These are phyloP conservation scores for Syzygium jambos DNA, from an alignment of 345 rosid genomes.

Conservation along the genomic window DNA sequence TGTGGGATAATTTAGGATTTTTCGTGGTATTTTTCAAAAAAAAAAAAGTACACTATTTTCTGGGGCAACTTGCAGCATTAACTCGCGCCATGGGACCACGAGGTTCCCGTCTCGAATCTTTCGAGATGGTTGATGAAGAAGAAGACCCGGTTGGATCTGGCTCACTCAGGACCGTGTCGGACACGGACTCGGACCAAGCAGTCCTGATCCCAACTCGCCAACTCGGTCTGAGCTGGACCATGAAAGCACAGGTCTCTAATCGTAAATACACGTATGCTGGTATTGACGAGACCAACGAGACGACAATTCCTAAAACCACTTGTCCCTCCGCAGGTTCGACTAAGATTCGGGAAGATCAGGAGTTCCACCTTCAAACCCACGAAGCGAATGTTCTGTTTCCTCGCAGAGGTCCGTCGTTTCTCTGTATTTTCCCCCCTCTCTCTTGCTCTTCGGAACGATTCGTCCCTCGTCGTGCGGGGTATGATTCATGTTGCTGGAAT, in stretches of 20 bases:
- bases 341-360: not conserved
- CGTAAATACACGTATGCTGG: not conserved
- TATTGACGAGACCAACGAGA: not conserved
- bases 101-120: not conserved
- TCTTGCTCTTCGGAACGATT: not conserved
- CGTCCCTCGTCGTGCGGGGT: not conserved
- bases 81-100: not conserved
- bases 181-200: not conserved
- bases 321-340: not conserved
- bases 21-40: too few species aligned
- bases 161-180: not conserved
- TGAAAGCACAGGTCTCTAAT: not conserved
- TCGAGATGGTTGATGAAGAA: not conserved
- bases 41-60: too few species aligned
- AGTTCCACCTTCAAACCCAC: not conserved
- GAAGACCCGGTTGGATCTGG: not conserved
- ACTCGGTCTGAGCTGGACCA: not conserved
- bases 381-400: not conserved
- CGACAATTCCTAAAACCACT: not conserved
- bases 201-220: not conserved
- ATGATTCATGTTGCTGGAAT: not conserved
- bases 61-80: not conserved
- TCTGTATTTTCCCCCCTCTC: not conserved
- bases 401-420: not conserved
- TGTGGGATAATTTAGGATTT: too few species aligned